A percentile compares a stretch with the other conserved stretches of the same genome.
These are phyloP conservation scores for Craspedostauros australis DNA, from an alignment of 108 stramenopile genomes.

Conservation along the genomic window DNA sequence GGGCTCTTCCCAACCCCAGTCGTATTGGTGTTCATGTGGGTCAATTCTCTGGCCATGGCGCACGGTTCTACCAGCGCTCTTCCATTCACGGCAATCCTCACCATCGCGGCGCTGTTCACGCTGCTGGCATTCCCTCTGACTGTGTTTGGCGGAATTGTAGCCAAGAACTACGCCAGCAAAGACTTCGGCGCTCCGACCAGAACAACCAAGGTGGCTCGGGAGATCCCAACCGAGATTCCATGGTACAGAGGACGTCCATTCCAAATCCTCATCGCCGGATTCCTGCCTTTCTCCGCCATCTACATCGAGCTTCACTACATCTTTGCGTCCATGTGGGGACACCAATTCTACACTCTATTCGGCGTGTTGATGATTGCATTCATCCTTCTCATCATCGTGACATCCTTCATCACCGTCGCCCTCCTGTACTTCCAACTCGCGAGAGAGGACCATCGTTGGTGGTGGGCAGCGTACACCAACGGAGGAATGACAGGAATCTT, in stretches of 20 bases:
- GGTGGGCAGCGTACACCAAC: slow-evolving; percentile 95
- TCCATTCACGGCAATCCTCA: slow-evolving; percentile 89
- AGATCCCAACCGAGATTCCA: slow-evolving; percentile 83
- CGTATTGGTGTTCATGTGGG: slow-evolving; percentile 77
- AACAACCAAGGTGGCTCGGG: slow-evolving; percentile 95
- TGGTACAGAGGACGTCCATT: slow-evolving; percentile 72
- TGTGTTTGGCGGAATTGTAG: slow-evolving; percentile 87
- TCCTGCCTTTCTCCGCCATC: slow-evolving; percentile 97
- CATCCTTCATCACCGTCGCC: slow-evolving; percentile 90
- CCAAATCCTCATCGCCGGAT: slow-evolving; percentile 90
- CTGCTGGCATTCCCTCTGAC: slow-evolving; percentile 89
- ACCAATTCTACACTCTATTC: slow-evolving; percentile 98
- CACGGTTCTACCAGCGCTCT: slow-evolving; percentile 93
- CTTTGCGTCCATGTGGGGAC: slow-evolving; percentile 98
- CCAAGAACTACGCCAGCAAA: slow-evolving; percentile 77
- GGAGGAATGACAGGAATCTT: slow-evolving; percentile 95
- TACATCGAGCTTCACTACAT: slow-evolving; percentile 98
- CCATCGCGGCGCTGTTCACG: slow-evolving; percentile 68
- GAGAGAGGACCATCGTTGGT: slow-evolving; percentile 96
- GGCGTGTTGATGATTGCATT: slow-evolving; percentile 96
- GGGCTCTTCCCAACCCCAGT: slow-evolving; percentile 86
- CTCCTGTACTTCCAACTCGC: slow-evolving; percentile 97
- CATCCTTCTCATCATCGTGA: slow-evolving; percentile 86
- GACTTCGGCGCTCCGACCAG: slow-evolving; percentile 95
- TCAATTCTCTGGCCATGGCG: slow-evolving; percentile 87